Conservation (phyloP, 371 early-diverging fungal genomes). For the Blastocladiella emersonii region DNA sequence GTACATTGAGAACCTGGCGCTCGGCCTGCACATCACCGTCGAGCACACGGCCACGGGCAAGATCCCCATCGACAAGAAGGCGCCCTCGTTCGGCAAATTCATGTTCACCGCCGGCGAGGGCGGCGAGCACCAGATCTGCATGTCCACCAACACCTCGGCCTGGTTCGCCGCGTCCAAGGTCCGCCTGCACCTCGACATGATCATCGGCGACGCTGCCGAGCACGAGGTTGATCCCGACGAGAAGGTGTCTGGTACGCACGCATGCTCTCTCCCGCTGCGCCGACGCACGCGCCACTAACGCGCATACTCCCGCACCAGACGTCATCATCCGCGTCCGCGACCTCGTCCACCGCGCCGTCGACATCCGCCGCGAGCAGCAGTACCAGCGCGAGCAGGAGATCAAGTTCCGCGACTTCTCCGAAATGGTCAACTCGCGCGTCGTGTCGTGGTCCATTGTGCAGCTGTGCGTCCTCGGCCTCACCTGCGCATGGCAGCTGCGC, state of each 20-base stretch:
- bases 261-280: too few species aligned
- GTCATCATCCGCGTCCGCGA: slow-evolving; percentile 57
- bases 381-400: slow-evolving; percentile 68
- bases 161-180: slow-evolving; percentile 20
- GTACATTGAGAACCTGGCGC: slow-evolving; percentile 50
- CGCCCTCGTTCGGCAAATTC: slow-evolving; percentile 24
- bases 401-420: slow-evolving; percentile 74
- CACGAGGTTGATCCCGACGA: background rate
- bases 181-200: slow-evolving; percentile 55
- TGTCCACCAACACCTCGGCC: slow-evolving; percentile 36
- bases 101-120: slow-evolving; percentile 73
- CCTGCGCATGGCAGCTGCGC: slow-evolving; percentile 83
- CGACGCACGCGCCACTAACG: too few species aligned
- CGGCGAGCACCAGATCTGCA: slow-evolving; percentile 81
- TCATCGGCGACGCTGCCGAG: slow-evolving; percentile 50
- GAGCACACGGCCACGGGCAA: slow-evolving; percentile 18
- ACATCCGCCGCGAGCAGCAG: slow-evolving; percentile 74
- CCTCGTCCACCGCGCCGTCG: slow-evolving; percentile 61
- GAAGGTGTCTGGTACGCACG: slow-evolving; percentile 17
- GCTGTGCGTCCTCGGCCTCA: slow-evolving; percentile 26
- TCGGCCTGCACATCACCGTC: slow-evolving; percentile 59
- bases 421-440: slow-evolving; percentile 65
- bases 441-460: slow-evolving; percentile 67
- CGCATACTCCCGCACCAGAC: slow-evolving; percentile 19
- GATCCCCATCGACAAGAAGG: slow-evolving; percentile 34